These are phyloP conservation scores for Pulveroboletus sp. DNA, from an alignment of 768 basidiomycete genomes.

Conservation along the genomic window DNA sequence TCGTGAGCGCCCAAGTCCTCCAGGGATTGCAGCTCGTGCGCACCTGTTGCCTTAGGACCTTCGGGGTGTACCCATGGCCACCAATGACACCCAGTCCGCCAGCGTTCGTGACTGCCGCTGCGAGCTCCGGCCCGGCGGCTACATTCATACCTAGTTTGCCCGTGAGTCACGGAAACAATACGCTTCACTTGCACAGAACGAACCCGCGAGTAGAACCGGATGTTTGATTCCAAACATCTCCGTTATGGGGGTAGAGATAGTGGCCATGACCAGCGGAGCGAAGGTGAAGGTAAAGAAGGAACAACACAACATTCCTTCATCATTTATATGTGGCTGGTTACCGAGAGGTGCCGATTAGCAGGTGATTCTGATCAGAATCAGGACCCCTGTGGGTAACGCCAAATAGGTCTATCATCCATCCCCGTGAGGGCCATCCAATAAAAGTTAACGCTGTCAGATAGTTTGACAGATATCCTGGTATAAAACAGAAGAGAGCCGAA, in stretches of 20 bases:
- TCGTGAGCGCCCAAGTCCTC: conserved; percentile 2
- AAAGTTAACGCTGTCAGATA: conserved; percentile 10
- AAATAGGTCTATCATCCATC: background rate
- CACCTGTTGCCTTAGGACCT: conserved; percentile 74
- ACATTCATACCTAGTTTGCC: conserved; percentile 53
- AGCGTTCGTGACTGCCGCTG: conserved; percentile 91
- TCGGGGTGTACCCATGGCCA: conserved; percentile 82
- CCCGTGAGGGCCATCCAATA: background rate
- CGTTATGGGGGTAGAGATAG: conserved; percentile 83
- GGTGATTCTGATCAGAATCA: background rate
- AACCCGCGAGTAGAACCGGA: conserved; percentile 80
- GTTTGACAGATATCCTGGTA: conserved; percentile 21
- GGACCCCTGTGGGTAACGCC: too few relatives aligned
- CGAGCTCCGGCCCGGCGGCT: conserved; percentile 74
- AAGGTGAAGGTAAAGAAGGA: background rate
- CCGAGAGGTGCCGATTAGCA: background rate
- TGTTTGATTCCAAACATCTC: conserved; percentile 86
- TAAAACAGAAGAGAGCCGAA: conserved; percentile 18
- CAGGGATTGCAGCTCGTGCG: conserved; percentile 5
- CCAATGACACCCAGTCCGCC: conserved; percentile 93
- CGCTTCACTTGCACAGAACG: background rate
- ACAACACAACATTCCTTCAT: background rate
- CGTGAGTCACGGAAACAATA: conserved; percentile 30
- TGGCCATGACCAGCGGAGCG: conserved; percentile 28
- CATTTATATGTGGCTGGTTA: conserved; percentile 9